Conservation (phyloP, 1,284 basidiomycete genomes). For the Ceratobasidium theobromae region DNA sequence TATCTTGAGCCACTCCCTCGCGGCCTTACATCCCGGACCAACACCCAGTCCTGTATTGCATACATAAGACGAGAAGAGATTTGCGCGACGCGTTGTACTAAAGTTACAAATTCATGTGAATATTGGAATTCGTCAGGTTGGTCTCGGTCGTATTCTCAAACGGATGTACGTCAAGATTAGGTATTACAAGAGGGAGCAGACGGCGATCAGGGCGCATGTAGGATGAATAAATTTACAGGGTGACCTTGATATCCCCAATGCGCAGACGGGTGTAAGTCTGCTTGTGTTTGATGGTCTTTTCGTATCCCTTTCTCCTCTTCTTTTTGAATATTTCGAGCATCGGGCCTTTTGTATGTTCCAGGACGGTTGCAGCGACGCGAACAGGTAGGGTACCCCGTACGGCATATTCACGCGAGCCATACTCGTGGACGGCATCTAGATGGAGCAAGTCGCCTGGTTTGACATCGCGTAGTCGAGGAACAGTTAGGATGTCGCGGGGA, state of each 20-base stretch:
- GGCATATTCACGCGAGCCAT: conserved; percentile 95
- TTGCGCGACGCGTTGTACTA: conserved; percentile 17
- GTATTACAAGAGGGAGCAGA: background rate
- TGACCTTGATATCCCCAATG: conserved; percentile 65
- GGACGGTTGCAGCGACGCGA: conserved; percentile 80
- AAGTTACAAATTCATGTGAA: conserved; percentile 29
- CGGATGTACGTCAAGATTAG: conserved; percentile 24
- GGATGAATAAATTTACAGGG: background rate
- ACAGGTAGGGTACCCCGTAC: conserved; percentile 73
- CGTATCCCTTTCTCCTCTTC: conserved; percentile 96
- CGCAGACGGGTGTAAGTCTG: conserved; percentile 90
- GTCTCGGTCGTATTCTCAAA: no score
- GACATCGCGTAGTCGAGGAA: conserved; percentile 82
- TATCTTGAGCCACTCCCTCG: conserved; percentile 13
- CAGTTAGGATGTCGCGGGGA: conserved; percentile 86
- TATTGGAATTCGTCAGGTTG: conserved; percentile 4
- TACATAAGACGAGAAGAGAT: conserved; percentile 28
- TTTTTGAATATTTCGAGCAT: conserved; percentile 93
- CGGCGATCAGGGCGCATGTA: background rate
- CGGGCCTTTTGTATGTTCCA: conserved; percentile 93
- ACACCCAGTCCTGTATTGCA: conserved; percentile 18
- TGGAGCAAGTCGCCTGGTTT: conserved; percentile 81
- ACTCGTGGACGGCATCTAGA: conserved; percentile 87
- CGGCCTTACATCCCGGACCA: conserved; percentile 10
- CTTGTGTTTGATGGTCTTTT: conserved; percentile 81